Base-by-base conservation (phyloP, 73 alveolate species). In the Blepharisma stoltei region DNA sequence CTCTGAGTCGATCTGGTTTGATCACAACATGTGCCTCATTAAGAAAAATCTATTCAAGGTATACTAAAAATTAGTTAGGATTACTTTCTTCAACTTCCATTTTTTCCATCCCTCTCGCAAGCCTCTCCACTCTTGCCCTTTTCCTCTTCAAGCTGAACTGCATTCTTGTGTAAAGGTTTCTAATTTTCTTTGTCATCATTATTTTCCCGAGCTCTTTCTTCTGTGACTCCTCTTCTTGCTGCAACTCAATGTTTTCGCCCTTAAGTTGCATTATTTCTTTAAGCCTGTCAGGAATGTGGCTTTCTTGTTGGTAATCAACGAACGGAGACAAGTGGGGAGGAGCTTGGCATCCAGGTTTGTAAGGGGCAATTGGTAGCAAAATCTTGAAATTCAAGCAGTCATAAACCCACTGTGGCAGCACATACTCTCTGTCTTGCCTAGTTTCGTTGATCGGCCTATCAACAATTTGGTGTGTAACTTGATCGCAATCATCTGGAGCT, bases 361-460 rank as follows among this genome's bases (percentile, higher is more conserved):
- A 93, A 43, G 82, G 86, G 66, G 87, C 79, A 8, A 86, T 86
- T 0, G 97, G 97, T 6, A 93, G 83, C 37, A 86, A 55, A 50
- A 25, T 52, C 65, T 18, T 21, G 54, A 52, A 23, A 54, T 87
- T 87, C 81, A 94, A 54, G 37, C 91, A 89, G 76, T 94, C 98
- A 80, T 84, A 89, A 53, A 94, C 81, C 99, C 99, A 96, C 81
- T 96, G 95, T 37, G 99, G 99, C 81, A 93, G 95, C 76, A 96
- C 91, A 80, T 89, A 92, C 83, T 96, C 99, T 54, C 97, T 85
- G 78, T 92, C 88, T 46, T 70, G 80, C 78, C 92, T 77, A 71
- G 88, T 38, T 55, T 90, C 87, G 25, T 69, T 69, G 8, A 87
- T 68, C 8, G 98, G 97, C 66, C 98, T 89, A 84, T 96, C 99